phyloP scores from a whole-genome alignment of 2,329 filamentous ascomycete species.

The Xylaria hypoxylon region DNA sequence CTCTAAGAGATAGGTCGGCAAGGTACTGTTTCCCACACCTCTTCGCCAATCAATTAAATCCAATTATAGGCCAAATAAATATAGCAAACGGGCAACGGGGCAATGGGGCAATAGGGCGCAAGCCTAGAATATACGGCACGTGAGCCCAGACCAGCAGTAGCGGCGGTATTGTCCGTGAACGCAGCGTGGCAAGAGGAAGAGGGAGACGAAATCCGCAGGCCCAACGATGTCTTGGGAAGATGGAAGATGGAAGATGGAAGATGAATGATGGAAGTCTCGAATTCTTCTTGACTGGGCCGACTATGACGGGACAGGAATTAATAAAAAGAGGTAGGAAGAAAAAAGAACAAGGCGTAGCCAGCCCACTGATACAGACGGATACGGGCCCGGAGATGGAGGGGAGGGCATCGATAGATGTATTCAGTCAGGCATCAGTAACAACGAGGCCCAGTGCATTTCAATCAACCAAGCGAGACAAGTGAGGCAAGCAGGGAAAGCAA shows the following conservation, averaged over 20 bases:
- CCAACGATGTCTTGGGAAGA: neutral
- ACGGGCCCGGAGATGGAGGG: neutral
- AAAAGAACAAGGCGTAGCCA: neutral
- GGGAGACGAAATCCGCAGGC: conserved; percentile 2
- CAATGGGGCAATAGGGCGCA: too few species aligned
- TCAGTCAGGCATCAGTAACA: conserved; percentile 26
- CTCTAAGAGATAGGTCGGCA: conserved; percentile 27
- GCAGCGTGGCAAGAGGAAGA: conserved; percentile 24
- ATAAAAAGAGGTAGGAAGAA: neutral
- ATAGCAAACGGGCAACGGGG: conserved; percentile 50
- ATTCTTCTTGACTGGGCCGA: neutral
- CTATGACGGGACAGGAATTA: neutral
- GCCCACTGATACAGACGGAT: conserved; percentile 8
- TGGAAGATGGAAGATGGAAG: too few species aligned
- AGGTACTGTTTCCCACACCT: conserved; percentile 19
- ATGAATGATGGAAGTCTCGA: neutral
- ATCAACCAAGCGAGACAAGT: conserved; percentile 18
- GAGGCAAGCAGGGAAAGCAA: conserved; percentile 16
- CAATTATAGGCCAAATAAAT: conserved; percentile 38
- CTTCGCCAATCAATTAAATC: conserved; percentile 38
- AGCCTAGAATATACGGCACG: conserved; percentile 47
- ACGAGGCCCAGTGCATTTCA: conserved; percentile 2
- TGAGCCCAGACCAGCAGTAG: conserved; percentile 31
- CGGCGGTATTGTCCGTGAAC: conserved; percentile 27
- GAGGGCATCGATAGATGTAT: conserved; percentile 21